These are phyloP conservation scores for Sporothrix phasma DNA, from an alignment of 2,329 filamentous ascomycete genomes.

Conservation along the genomic window DNA sequence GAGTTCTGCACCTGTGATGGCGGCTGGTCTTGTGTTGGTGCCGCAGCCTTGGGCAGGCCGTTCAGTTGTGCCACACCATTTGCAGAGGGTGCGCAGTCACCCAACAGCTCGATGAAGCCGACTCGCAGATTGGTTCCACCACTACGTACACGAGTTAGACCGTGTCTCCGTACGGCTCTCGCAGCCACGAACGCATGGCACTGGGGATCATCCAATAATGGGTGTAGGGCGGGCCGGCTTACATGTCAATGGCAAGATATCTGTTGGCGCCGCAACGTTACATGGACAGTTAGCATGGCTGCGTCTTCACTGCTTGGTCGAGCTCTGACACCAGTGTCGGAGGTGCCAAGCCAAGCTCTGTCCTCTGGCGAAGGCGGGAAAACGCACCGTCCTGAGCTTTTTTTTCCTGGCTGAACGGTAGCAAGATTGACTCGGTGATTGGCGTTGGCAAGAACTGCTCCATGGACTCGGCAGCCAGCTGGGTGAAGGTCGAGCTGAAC, in stretches of 20 bases:
- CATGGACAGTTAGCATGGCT: conserved; percentile 11
- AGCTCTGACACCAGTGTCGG: neutral
- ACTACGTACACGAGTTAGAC: conserved; percentile 30
- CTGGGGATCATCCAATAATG: neutral
- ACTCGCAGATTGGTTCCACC: conserved; percentile 61
- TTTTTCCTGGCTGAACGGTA: conserved; percentile 32
- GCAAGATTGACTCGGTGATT: conserved; percentile 49
- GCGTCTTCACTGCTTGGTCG: neutral
- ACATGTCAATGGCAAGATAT: conserved; percentile 57
- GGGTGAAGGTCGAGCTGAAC: conserved; percentile 38
- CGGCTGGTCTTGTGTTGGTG: neutral
- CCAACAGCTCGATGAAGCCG: conserved; percentile 53
- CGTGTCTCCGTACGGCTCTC: neutral
- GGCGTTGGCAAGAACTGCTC: conserved; percentile 52
- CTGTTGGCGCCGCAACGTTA: conserved; percentile 28
- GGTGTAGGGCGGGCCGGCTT: conserved; percentile 24
- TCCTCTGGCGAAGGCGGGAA: neutral
- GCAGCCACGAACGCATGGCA: neutral
- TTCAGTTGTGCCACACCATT: neutral
- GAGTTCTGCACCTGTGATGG: neutral
- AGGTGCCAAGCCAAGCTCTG: neutral
- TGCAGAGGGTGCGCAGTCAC: conserved; percentile 19
- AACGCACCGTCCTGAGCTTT: conserved; percentile 39
- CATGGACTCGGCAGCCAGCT: conserved; percentile 41
- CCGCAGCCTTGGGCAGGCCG: conserved; percentile 17